Percentiles rank a stretch among this genome's conserved stretches.
phyloP scores from a whole-genome alignment of 139 green algal genomes.

The Tetradesmus lagerheimii region DNA sequence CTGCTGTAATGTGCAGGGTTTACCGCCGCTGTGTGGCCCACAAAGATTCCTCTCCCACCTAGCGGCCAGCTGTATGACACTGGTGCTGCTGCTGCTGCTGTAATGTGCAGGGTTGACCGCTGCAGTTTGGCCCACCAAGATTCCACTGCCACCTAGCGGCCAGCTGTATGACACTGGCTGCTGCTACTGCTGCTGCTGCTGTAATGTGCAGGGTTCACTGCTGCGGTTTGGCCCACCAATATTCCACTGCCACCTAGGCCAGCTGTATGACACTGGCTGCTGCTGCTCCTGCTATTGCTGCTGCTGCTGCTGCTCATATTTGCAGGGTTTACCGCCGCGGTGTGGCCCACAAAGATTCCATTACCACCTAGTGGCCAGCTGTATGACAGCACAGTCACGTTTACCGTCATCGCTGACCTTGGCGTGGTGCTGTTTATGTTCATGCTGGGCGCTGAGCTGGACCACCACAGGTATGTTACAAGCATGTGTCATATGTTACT shows the following conservation, averaged over 20 bases:
- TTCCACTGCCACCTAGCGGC: background rate
- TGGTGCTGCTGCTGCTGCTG: too few relatives aligned
- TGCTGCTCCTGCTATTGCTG: too few relatives aligned
- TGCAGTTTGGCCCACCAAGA: slow-evolving; percentile 31
- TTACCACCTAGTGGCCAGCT: background rate
- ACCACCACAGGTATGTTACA: slow-evolving; percentile 43
- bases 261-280: slow-evolving; percentile 17
- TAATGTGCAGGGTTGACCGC: slow-evolving; percentile 39
- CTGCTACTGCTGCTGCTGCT: too few relatives aligned
- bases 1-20: slow-evolving; percentile 31
- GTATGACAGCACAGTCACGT: slow-evolving; percentile 37
- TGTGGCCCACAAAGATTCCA: slow-evolving; percentile 31
- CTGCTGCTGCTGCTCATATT: background rate
- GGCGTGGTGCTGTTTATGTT: slow-evolving; percentile 67
- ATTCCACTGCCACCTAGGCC: background rate
- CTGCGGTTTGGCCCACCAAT: slow-evolving; percentile 26
- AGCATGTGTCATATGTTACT: too few relatives aligned
- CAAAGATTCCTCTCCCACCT: background rate
- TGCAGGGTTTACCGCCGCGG: slow-evolving; percentile 42
- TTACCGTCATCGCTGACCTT: slow-evolving; percentile 52
- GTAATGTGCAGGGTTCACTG: slow-evolving; percentile 39
- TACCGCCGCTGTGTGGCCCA: slow-evolving; percentile 35
- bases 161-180: slow-evolving; percentile 28
- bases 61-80: slow-evolving; percentile 10
- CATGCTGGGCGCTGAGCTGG: slow-evolving; percentile 63